Conservation (phyloP, 192 early-diverging fungal genomes). For the Backusella psychrophila region DNA sequence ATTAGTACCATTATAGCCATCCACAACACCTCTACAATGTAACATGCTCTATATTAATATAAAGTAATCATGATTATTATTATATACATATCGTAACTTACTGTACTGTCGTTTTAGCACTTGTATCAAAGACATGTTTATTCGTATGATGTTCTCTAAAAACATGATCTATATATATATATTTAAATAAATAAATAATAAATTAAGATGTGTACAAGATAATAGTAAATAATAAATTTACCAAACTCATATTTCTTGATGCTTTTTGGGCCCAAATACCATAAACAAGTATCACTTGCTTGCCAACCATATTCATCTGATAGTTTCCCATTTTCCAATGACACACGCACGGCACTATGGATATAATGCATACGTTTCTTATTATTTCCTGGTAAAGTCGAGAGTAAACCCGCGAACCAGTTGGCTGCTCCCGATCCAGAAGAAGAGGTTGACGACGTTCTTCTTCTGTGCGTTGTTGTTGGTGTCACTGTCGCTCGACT, state of each 20-base stretch:
- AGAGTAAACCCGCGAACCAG: background rate
- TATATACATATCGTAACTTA: background rate
- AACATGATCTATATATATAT: constrained; percentile 7
- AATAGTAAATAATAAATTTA: background rate
- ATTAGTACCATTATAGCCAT: constrained; percentile 1
- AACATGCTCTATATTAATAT: background rate
- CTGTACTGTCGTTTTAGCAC: background rate
- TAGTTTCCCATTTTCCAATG: background rate
- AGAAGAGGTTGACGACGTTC: background rate
- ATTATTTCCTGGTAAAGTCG: background rate
- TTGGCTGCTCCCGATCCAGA: background rate
- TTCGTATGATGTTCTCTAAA: background rate
- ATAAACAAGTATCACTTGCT: background rate
- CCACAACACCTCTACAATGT: background rate
- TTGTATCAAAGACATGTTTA: constrained; percentile 1
- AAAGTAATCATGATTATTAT: background rate
- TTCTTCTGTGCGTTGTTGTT: background rate
- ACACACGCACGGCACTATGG: background rate
- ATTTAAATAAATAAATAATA: background rate
- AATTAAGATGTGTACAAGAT: background rate
- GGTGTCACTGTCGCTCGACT: constrained; percentile 7
- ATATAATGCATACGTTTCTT: background rate
- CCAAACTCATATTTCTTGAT: constrained; percentile 8
- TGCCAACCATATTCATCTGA: background rate
- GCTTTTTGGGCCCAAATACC: background rate